Conservation (phyloP, 441 rosid species). For the Erodium moschatum region DNA sequence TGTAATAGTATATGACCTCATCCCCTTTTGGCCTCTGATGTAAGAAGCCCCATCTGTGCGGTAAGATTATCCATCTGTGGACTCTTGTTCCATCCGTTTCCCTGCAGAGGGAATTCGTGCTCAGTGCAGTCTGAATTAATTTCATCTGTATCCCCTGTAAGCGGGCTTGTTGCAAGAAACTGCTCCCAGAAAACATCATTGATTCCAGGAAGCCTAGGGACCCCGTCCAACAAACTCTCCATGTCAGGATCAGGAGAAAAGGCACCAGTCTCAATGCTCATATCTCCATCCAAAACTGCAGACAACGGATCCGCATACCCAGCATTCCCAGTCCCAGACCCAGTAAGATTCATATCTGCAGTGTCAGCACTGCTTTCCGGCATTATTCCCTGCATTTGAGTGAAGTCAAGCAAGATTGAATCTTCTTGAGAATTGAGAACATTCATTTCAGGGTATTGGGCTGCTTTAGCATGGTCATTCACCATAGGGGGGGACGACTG, state of each 20-base stretch:
- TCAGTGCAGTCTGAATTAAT: conserved; percentile 30
- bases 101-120: conserved; percentile 26
- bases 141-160: conserved; percentile 38
- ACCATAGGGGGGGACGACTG: conserved; percentile 23
- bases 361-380: conserved; percentile 23
- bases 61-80: conserved; percentile 39
- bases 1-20: conserved; percentile 19
- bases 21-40: conserved; percentile 30
- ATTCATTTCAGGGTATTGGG: conserved; percentile 9
- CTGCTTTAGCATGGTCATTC: conserved; percentile 15
- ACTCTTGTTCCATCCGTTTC: conserved; percentile 28
- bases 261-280: conserved; percentile 24
- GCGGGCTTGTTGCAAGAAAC: conserved; percentile 36
- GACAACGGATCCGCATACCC: conserved; percentile 34
- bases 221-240: conserved; percentile 31
- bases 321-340: conserved; percentile 28
- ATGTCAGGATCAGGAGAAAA: conserved; percentile 30
- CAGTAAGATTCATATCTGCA: conserved; percentile 29
- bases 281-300: conserved; percentile 28
- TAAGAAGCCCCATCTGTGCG: conserved; percentile 48
- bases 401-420: conserved; percentile 21
- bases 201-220: conserved; percentile 38
- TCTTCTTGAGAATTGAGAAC: conserved; percentile 26
- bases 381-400: conserved; percentile 25
- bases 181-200: conserved; percentile 56